phyloP scores from a whole-genome alignment of 495 filamentous ascomycete species.

The Neurospora tetraspora region DNA sequence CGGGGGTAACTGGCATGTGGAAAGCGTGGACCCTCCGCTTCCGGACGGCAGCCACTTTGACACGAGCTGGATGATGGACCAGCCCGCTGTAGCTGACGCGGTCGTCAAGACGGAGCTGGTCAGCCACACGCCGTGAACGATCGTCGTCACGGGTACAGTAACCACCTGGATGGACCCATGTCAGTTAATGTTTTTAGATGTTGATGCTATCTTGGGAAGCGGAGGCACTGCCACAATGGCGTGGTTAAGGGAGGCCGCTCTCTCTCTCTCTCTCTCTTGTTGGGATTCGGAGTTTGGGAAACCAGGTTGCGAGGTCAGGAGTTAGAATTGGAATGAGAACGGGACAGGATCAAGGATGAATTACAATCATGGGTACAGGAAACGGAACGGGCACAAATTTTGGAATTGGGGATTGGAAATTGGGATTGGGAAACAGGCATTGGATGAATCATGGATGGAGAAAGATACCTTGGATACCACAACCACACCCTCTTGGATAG shows the following conservation, averaged over 20 bases:
- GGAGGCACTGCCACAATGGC: neutral
- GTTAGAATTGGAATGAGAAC: neutral
- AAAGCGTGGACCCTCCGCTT: neutral
- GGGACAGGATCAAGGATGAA: neutral
- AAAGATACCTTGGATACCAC: neutral
- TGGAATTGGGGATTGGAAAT: neutral
- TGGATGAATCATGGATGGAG: neutral
- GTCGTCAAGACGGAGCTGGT: neutral
- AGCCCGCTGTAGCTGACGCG: neutral
- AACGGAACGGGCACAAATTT: neutral
- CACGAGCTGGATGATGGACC: conserved; percentile 10
- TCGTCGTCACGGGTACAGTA: neutral
- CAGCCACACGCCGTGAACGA: neutral
- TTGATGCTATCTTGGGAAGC: neutral
- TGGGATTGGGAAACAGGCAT: neutral
- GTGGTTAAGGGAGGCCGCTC: neutral
- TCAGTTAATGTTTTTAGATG: neutral
- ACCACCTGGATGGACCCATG: neutral
- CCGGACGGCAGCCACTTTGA: conserved; percentile 17
- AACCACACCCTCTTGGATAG: neutral
- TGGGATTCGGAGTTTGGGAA: too few relatives aligned
- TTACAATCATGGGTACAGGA: neutral
- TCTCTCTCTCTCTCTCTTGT: neutral
- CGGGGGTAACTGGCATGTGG: neutral
- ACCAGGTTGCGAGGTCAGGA: neutral